A percentile compares a stretch with the other conserved stretches of the same genome.
Evolutionary conservation across 371 early-diverging fungal species (phyloP).

Genomic region (Mucor saturninus): DNA sequence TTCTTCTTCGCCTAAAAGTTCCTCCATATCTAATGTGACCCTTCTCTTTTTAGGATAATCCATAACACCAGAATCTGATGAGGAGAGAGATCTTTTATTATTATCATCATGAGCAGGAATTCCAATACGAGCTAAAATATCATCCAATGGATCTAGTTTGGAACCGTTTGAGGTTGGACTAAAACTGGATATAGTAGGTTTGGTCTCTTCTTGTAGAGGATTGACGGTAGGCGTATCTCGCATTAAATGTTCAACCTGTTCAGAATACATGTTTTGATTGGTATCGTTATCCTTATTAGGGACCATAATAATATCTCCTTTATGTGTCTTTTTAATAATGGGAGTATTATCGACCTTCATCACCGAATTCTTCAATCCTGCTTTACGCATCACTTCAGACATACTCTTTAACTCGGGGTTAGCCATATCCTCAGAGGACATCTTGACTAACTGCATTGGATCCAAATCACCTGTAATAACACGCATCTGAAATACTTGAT

Average conservation of each 20-base stretch:
- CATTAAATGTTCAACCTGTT: constrained; percentile 12
- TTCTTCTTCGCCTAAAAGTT: constrained; percentile 38
- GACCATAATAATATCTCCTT: constrained; percentile 70
- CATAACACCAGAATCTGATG: background rate
- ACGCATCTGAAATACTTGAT: constrained; percentile 66
- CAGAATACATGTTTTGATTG: constrained; percentile 17
- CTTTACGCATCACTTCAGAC: constrained; percentile 63
- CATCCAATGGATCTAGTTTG: constrained; percentile 32
- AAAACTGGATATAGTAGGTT: background rate
- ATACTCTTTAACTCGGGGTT: constrained; percentile 73
- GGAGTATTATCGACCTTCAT: constrained; percentile 58
- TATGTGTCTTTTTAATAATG: constrained; percentile 76
- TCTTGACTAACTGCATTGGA: constrained; percentile 67
- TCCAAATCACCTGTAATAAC: constrained; percentile 68
- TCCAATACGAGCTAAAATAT: constrained; percentile 44
- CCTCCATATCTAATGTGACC: constrained; percentile 36
- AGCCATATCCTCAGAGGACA: constrained; percentile 77
- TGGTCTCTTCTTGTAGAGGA: background rate
- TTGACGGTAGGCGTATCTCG: no score
- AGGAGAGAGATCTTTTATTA: constrained; percentile 8
- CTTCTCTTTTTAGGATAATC: constrained; percentile 33
- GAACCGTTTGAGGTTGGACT: constrained; percentile 13
- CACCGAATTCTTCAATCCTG: constrained; percentile 67
- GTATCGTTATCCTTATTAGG: constrained; percentile 24
- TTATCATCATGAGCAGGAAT: constrained; percentile 24